These are phyloP conservation scores for Aquilaria sinensis DNA, from an alignment of 345 rosid species.

Conservation along the genomic window DNA sequence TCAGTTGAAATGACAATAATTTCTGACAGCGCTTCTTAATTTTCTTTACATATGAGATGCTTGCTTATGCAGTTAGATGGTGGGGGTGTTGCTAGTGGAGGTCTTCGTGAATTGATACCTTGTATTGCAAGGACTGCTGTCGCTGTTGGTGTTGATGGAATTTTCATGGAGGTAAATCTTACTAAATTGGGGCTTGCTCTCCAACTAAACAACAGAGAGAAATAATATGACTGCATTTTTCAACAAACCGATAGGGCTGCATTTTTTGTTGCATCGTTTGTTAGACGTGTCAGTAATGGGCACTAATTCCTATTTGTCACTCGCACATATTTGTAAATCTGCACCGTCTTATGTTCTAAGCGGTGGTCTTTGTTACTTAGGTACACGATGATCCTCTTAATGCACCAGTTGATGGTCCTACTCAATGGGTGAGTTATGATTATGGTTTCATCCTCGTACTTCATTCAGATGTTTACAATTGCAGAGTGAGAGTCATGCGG, in stretches of 20 bases:
- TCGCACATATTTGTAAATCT: too few relatives aligned
- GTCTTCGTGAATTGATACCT: constrained; percentile 94
- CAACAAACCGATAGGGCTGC: too few relatives aligned
- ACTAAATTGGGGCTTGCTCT: constrained; percentile 3
- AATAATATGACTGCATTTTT: background rate
- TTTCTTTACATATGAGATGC: background rate
- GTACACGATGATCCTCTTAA: constrained; percentile 93
- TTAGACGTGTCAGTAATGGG: background rate
- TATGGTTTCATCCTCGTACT: background rate
- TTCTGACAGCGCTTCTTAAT: background rate
- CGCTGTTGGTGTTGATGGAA: constrained; percentile 95
- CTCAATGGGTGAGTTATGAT: constrained; percentile 82
- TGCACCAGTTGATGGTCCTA: constrained; percentile 98
- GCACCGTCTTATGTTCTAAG: constrained; percentile 7
- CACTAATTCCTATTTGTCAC: too few relatives aligned
- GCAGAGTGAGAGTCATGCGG: background rate
- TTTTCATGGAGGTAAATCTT: constrained; percentile 88
- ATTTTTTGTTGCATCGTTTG: too few relatives aligned
- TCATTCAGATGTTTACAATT: background rate
- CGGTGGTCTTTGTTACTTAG: constrained; percentile 34
- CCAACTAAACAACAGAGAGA: background rate
- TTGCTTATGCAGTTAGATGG: constrained; percentile 66
- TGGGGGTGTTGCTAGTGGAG: constrained; percentile 99
- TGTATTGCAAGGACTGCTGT: constrained; percentile 97
- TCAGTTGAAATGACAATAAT: background rate